phyloP scores from a whole-genome alignment of 805 yeast species.

The Yamadazyma sp. region DNA sequence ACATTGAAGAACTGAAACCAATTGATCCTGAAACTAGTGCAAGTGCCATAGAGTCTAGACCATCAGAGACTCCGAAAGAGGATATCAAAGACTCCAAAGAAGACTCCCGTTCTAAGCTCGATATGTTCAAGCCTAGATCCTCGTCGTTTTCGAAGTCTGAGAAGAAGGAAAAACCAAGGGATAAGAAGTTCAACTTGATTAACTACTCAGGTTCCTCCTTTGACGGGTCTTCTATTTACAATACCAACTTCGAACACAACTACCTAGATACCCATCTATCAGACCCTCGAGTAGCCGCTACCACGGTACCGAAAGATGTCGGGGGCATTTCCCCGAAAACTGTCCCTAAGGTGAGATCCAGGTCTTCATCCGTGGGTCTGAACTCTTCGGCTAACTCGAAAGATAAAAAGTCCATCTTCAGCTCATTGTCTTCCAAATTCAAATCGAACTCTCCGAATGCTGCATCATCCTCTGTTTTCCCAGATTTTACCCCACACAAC shows the following conservation, averaged over 20 bases:
- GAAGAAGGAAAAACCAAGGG: constrained; percentile 10
- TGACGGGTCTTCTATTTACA: constrained; percentile 15
- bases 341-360: constrained; percentile 12
- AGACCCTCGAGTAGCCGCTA: constrained; percentile 4
- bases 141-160: constrained; percentile 10
- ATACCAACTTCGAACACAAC: constrained; percentile 12
- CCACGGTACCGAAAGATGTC: constrained; percentile 14
- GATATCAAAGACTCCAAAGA: constrained; percentile 2
- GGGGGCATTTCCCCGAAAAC: constrained; percentile 2
- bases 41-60: too few relatives aligned
- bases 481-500: neutral
- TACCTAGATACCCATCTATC: constrained; percentile 4
- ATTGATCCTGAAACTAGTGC: too few relatives aligned
- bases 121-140: constrained; percentile 15
- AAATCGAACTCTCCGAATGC: constrained; percentile 21
- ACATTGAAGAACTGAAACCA: too few relatives aligned
- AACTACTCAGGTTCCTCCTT: constrained; percentile 16
- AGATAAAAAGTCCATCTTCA: constrained; percentile 31
- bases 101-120: constrained; percentile 11
- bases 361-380: constrained; percentile 14
- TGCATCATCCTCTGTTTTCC: constrained; percentile 8
- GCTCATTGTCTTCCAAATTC: constrained; percentile 42
- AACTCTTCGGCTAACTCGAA: constrained; percentile 20
- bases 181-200: constrained; percentile 12
- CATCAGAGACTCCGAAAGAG: neutral